phyloP scores from a whole-genome alignment of 2,329 filamentous ascomycete species.

The Fusarium pseudonygamai region DNA sequence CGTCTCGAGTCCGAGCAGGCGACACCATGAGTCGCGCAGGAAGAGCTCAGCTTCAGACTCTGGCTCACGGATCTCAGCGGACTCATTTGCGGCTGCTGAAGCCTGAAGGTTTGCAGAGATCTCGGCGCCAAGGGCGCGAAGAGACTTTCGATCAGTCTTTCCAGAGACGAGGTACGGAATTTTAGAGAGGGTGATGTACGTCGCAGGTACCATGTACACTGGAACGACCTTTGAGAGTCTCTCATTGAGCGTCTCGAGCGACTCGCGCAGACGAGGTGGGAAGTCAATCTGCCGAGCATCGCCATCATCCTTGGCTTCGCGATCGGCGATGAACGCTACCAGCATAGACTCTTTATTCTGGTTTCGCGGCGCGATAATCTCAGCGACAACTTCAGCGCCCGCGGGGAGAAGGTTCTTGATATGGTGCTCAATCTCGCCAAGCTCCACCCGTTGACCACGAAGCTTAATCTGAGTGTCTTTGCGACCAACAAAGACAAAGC shows the following conservation, averaged over 20 bases:
- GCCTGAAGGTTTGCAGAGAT: constrained; percentile 33
- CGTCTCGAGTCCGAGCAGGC: constrained; percentile 47
- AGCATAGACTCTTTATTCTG: constrained; percentile 45
- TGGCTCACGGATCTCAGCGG: constrained; percentile 20
- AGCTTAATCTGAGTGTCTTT: constrained; percentile 77
- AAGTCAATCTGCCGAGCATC: constrained; percentile 35
- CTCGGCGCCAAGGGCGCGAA: constrained; percentile 34
- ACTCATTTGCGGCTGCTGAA: constrained; percentile 2
- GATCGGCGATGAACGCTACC: constrained; percentile 39
- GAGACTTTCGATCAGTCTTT: constrained; percentile 38
- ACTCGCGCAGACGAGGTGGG: constrained; percentile 31
- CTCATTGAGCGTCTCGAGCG: constrained; percentile 29
- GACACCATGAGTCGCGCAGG: constrained; percentile 50
- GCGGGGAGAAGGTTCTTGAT: constrained; percentile 53
- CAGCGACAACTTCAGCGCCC: constrained; percentile 55
- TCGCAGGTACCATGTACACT: constrained; percentile 38
- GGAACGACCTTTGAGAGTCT: constrained; percentile 35
- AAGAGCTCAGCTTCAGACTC: constrained; percentile 33
- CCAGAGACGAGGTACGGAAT: constrained; percentile 41
- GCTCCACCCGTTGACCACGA: constrained; percentile 71
- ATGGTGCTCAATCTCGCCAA: constrained; percentile 63
- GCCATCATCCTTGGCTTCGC: constrained; percentile 20
- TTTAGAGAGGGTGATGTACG: constrained; percentile 35
- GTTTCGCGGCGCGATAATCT: constrained; percentile 56
- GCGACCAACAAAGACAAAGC: constrained; percentile 67